Base-by-base conservation (phyloP, 2,329 filamentous ascomycete species). In the Pyrenophora graminea region DNA sequence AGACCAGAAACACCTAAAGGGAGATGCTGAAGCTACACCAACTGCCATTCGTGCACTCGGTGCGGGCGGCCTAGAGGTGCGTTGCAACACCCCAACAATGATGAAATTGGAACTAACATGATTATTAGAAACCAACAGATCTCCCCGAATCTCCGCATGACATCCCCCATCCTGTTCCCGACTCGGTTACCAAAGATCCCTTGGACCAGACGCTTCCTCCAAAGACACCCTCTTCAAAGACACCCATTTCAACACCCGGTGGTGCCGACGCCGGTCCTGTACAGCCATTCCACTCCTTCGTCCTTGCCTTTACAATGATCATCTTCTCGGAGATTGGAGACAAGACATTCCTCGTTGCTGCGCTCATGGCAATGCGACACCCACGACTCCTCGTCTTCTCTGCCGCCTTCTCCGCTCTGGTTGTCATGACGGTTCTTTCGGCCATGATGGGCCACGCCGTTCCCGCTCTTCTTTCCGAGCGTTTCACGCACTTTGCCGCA, bases 281-380 rank as follows among this genome's bases (percentile, higher is more conserved):
- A 53, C 88, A 86, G 56, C 90, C 90, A 15, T 79, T 86, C 66
- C 93, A 99, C 73, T 97, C 94, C 3, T 95, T 94, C 67, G 69
- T 96, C 10, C 85, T 97, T 27, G 96, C 94, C 13, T 85, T 97
- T 53, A 93, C 92, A 51, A 99, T 97, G 94, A 99, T 99, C 66
- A 79, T 97, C 56, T 88, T 97, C 64, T 97, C 93, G 39, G 94
- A 99, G 73, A 86, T 99, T 65, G 94, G 94, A 58, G 94, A 99
- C 83, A 99, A 99, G 78, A 99, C 94, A 0, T 99, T 99, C 79
- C 82, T 99, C 37, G 91, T 99, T 18, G 94, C 94, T 6, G 93
- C 92, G 6, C 84, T 99, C 15, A 99, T 99, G 94, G 94, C 94
- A 10, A 99, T 99, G 94, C 94, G 96, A 72, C 93, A 99, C 67